Evolutionary conservation across 2,329 filamentous ascomycete species (phyloP).

Genomic region (Colletotrichum sp.): DNA sequence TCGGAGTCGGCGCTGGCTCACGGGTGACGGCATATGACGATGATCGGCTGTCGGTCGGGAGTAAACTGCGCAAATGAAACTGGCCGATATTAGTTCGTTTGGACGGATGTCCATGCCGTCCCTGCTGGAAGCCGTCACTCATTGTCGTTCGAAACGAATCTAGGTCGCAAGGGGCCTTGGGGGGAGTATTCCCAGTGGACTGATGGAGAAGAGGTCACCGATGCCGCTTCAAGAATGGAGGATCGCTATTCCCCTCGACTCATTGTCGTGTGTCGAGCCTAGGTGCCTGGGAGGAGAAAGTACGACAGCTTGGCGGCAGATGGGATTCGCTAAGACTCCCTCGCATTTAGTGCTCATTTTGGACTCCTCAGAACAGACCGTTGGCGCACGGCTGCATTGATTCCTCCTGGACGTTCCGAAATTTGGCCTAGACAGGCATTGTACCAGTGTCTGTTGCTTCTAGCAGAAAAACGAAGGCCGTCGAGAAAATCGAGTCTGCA

Average conservation of each 20-base stretch:
- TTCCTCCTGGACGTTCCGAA: neutral
- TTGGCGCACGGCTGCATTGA: neutral
- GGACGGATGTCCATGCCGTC: neutral
- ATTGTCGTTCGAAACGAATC: neutral
- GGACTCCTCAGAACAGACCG: neutral
- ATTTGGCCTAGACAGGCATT: neutral
- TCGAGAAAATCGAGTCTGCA: neutral
- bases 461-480: neutral
- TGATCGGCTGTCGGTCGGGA: neutral
- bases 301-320: neutral
- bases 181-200: neutral
- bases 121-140: conserved; percentile 1
- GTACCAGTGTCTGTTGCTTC: neutral
- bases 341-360: neutral
- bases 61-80: neutral
- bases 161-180: neutral
- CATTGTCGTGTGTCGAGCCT: neutral
- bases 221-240: neutral
- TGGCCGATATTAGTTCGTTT: neutral
- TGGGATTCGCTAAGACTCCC: neutral
- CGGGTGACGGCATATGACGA: neutral
- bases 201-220: neutral
- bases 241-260: neutral
- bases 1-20: neutral
- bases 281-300: neutral